Evolutionary conservation across 2,329 filamentous ascomycete species (phyloP).

Genomic region (Aspergillus flavus): DNA sequence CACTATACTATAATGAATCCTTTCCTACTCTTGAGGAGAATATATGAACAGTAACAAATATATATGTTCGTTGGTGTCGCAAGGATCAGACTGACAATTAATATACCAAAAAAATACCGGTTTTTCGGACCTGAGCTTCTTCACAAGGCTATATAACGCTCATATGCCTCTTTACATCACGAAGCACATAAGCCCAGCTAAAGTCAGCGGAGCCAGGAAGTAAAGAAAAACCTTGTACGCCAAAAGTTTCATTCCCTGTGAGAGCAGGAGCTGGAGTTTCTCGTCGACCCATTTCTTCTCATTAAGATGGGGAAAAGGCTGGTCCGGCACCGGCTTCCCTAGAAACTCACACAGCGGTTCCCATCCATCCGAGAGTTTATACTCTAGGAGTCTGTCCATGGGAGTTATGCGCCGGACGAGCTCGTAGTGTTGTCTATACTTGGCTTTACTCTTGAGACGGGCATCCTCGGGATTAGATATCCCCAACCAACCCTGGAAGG

Average conservation of each 20-base stretch:
- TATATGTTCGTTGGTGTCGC: too few relatives aligned
- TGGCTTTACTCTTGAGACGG: neutral
- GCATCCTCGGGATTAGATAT: constrained; percentile 1
- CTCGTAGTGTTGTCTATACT: constrained; percentile 4
- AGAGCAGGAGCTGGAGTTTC: neutral
- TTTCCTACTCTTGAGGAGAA: neutral
- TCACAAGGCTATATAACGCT: too few relatives aligned
- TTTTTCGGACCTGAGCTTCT: too few relatives aligned
- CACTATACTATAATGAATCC: neutral
- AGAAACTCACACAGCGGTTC: constrained; percentile 43
- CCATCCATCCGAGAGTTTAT: constrained; percentile 43
- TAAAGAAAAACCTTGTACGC: neutral
- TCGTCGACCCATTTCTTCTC: constrained; percentile 1
- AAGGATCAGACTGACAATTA: too few relatives aligned
- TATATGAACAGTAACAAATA: neutral
- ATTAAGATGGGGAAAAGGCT: constrained; percentile 17
- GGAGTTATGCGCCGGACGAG: neutral
- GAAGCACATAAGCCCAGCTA: neutral
- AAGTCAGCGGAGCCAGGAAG: neutral
- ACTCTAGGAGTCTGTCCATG: constrained; percentile 24
- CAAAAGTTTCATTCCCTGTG: neutral
- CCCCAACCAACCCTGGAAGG: constrained; percentile 4
- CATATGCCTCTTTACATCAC: neutral
- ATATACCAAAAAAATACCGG: too few relatives aligned
- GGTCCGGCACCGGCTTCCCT: constrained; percentile 9